Percentiles rank a stretch among this genome's conserved stretches.
phyloP scores from a whole-genome alignment of 192 early-diverging fungal genomes.

The Coemansia sp. region DNA sequence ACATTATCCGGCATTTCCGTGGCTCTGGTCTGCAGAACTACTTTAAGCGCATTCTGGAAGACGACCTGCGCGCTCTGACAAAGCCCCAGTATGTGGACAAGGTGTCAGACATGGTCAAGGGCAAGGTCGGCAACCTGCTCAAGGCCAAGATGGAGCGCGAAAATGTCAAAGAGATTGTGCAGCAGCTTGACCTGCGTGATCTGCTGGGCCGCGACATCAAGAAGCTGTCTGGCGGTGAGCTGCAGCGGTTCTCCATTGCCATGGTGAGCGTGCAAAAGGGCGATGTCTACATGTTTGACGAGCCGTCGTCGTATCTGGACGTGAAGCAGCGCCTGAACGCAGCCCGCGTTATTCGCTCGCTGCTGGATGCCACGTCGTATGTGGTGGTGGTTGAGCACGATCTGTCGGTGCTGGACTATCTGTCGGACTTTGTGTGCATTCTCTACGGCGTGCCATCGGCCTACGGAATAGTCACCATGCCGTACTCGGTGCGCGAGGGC shows the following conservation, averaged over 20 bases:
- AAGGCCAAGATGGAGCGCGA: constrained; percentile 66
- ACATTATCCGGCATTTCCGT: constrained; percentile 93
- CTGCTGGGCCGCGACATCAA: constrained; percentile 80
- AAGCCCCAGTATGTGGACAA: constrained; percentile 97
- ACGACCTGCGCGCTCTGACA: constrained; percentile 89
- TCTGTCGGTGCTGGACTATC: constrained; percentile 95
- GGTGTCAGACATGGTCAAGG: constrained; percentile 77
- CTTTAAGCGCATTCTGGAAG: constrained; percentile 96
- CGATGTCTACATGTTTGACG: constrained; percentile 99
- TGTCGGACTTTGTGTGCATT: constrained; percentile 97
- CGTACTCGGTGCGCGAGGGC: constrained; percentile 95
- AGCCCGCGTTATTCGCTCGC: constrained; percentile 82
- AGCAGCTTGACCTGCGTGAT: constrained; percentile 71
- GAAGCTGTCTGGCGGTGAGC: constrained; percentile 91
- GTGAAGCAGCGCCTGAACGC: constrained; percentile 99
- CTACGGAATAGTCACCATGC: constrained; percentile 97
- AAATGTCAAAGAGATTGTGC: constrained; percentile 74
- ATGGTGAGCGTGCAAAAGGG: constrained; percentile 76
- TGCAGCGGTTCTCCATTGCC: constrained; percentile 97
- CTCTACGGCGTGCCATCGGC: constrained; percentile 96
- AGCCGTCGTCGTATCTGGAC: constrained; percentile 96
- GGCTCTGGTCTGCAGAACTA: constrained; percentile 98
- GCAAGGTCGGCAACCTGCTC: constrained; percentile 73
- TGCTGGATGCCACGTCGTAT: constrained; percentile 73
- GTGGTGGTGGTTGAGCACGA: constrained; percentile 99